Percentiles rank a stretch among this genome's conserved stretches.
phyloP scores from a whole-genome alignment of 2,329 filamentous ascomycete species.

The Ophiostoma novo-ulmi region DNA sequence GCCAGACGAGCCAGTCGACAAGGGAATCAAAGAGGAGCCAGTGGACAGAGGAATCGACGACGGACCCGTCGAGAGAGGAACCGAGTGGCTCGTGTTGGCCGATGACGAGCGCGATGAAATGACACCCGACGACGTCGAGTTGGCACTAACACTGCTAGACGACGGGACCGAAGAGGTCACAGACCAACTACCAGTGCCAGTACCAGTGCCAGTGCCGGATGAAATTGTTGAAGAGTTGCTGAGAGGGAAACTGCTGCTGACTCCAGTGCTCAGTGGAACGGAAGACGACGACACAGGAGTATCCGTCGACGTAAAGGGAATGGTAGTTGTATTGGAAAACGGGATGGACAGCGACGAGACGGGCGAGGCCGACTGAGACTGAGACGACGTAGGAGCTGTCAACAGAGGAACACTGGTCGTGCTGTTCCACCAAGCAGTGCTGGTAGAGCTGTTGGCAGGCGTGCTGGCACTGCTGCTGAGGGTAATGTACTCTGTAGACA shows the following conservation, averaged over 20 bases:
- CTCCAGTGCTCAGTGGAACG: not conserved
- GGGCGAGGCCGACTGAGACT: not conserved
- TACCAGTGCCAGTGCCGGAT: not conserved
- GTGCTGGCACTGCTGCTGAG: not conserved
- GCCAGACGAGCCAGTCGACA: not conserved
- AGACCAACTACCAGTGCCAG: not conserved
- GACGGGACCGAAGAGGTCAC: not conserved
- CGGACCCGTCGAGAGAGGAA: not conserved
- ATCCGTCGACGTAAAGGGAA: conserved; percentile 1
- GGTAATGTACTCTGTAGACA: not conserved
- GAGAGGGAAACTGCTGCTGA: not conserved
- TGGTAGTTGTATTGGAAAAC: not conserved
- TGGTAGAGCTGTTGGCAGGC: not conserved
- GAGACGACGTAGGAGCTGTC: not conserved
- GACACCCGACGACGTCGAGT: not conserved
- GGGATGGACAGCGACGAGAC: conserved; percentile 6
- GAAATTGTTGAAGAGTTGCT: conserved; percentile 8
- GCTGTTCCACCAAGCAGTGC: conserved; percentile 11
- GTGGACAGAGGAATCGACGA: conserved; percentile 2
- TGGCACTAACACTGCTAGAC: not conserved
- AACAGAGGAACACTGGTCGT: conserved; percentile 5
- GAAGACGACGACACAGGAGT: not conserved
- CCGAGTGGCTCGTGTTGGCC: not conserved
- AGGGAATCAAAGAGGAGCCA: not conserved
- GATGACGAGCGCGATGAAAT: not conserved